Evolutionary conservation across 2,329 filamentous ascomycete species (phyloP).

Genomic region (Exophiala mesophila): DNA sequence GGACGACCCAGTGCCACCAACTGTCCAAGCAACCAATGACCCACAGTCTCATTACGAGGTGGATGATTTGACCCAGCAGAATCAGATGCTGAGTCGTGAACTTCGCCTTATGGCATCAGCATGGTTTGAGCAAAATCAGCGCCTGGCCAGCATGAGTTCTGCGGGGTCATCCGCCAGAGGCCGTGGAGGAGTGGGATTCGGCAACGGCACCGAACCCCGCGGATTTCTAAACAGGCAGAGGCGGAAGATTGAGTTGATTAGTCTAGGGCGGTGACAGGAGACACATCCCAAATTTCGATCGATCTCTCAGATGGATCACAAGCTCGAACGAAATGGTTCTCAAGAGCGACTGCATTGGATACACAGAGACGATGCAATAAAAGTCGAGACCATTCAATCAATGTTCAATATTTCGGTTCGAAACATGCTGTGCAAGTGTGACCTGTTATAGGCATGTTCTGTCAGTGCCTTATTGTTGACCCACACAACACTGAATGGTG

Average conservation of each 20-base stretch:
- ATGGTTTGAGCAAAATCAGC: slow-evolving; percentile 44
- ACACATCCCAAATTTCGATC: background rate
- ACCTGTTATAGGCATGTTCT: too few relatives aligned
- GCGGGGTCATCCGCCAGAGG: slow-evolving; percentile 35
- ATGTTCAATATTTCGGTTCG: too few relatives aligned
- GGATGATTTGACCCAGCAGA: slow-evolving; percentile 18
- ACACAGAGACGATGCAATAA: too few relatives aligned
- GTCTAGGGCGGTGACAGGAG: slow-evolving; percentile 12
- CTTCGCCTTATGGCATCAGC: slow-evolving; percentile 43
- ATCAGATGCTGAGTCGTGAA: slow-evolving; percentile 32
- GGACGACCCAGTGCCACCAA: slow-evolving; percentile 3
- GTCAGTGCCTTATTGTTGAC: too few relatives aligned
- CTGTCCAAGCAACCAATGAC: background rate
- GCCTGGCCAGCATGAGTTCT: slow-evolving; percentile 41
- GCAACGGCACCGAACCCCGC: slow-evolving; percentile 35
- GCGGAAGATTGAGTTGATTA: slow-evolving; percentile 35
- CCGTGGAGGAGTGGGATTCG: slow-evolving; percentile 30
- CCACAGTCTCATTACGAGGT: slow-evolving; percentile 6
- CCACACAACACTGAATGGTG: too few relatives aligned
- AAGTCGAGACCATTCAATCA: too few relatives aligned
- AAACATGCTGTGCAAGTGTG: too few relatives aligned
- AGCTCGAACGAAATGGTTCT: too few relatives aligned
- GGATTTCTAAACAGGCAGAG: slow-evolving; percentile 44
- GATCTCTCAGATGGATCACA: too few relatives aligned
- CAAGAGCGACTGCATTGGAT: too few relatives aligned